phyloP scores from a whole-genome alignment of 2,329 filamentous ascomycete species.

The Aspergillus pseudoglaucus region DNA sequence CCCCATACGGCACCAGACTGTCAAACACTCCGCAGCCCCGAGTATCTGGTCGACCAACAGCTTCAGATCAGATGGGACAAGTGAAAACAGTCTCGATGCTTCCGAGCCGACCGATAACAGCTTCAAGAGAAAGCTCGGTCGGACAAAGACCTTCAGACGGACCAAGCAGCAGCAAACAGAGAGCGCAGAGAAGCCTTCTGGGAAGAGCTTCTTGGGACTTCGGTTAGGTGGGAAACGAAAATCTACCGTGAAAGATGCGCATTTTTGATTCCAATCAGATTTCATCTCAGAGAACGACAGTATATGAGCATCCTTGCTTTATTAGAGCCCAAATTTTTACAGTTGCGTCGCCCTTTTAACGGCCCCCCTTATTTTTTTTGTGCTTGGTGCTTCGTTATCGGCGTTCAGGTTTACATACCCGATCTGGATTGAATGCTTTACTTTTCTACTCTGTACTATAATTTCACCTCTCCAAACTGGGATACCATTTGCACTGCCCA shows the following conservation, averaged over 20 bases:
- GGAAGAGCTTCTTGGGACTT: conserved; percentile 18
- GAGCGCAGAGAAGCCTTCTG: conserved; percentile 5
- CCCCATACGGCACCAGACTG: conserved; percentile 19
- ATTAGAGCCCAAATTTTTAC: not conserved
- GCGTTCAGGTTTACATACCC: not conserved
- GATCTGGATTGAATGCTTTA: not conserved
- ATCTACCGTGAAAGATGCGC: conserved; percentile 9
- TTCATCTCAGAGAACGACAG: not conserved
- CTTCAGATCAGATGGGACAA: conserved; percentile 23
- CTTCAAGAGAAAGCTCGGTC: not conserved
- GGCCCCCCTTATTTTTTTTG: not conserved
- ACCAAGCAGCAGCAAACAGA: conserved; percentile 8
- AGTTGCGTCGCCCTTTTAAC: not conserved
- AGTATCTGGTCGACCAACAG: conserved; percentile 24
- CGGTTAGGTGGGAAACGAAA: conserved; percentile 16
- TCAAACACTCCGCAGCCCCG: conserved; percentile 19
- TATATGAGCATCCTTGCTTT: not conserved
- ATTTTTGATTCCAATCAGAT: not conserved
- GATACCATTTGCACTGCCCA: too few relatives aligned
- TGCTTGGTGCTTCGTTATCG: not conserved
- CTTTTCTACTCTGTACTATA: not conserved
- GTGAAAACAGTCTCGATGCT: conserved; percentile 6
- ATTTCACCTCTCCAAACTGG: not conserved
- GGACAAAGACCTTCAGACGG: conserved; percentile 15
- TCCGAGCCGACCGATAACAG: conserved; percentile 5